A percentile compares a stretch with the other conserved stretches of the same genome.
These are phyloP conservation scores for Byssoonygena ceratinophila DNA, from an alignment of 2,329 filamentous ascomycete genomes.

Conservation along the genomic window DNA sequence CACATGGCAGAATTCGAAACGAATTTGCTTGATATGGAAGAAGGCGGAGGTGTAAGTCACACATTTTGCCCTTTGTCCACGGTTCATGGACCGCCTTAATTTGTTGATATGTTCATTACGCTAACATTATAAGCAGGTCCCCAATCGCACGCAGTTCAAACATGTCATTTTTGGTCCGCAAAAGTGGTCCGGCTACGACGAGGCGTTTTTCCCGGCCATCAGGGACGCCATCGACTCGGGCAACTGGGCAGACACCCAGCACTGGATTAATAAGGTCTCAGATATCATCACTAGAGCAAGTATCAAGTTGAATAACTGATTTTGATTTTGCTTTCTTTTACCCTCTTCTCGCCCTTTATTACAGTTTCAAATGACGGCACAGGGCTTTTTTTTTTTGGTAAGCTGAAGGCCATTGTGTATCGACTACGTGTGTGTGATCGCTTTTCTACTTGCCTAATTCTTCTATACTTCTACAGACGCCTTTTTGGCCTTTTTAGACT, in stretches of 20 bases:
- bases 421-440: too few relatives aligned
- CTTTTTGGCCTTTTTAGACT: not conserved
- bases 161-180: constrained; percentile 83
- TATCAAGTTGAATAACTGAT: constrained; percentile 33
- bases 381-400: too few relatives aligned
- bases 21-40: constrained; percentile 64
- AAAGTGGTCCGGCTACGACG: constrained; percentile 59
- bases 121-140: constrained; percentile 45
- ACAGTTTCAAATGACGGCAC: too few relatives aligned
- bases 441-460: not conserved
- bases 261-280: constrained; percentile 61
- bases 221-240: constrained; percentile 63
- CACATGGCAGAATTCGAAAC: constrained; percentile 74
- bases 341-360: too few relatives aligned
- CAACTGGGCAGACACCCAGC: constrained; percentile 59
- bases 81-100: not conserved
- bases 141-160: constrained; percentile 84
- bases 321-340: not conserved
- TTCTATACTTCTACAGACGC: not conserved
- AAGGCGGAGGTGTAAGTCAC: constrained; percentile 60
- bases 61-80: not conserved
- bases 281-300: constrained; percentile 55
- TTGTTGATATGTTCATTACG: constrained; percentile 8
- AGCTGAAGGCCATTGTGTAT: too few relatives aligned
- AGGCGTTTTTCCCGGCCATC: constrained; percentile 69